Base-by-base conservation (phyloP, 306 rosid genomes). In the Prosopis cineraria region DNA sequence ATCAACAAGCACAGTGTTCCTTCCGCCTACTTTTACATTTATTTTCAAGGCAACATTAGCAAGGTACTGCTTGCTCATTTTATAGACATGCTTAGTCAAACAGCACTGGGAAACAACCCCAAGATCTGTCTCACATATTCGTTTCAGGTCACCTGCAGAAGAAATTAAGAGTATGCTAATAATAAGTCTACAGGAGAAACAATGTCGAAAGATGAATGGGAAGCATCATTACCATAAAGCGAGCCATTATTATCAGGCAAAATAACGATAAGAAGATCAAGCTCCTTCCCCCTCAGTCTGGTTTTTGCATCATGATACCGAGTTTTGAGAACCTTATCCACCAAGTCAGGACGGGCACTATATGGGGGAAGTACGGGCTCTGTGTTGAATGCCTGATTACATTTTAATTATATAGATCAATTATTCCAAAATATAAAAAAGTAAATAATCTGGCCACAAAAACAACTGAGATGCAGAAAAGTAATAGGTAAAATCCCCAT, bases 31-130 rank as follows among this genome's bases (percentile, higher is more conserved):
- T 88, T 94, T 94, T 4, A 94, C 98, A 59, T 94, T 94, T 19
- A 94, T 94, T 78, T 94, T 94, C 76, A 94, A 45, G 24, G 98
- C 91, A 58, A 94, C 97, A 10, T 94, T 94, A 30, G 98, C 98
- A 76, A 94, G 75, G 71, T 94, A 94, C 84, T 89, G 98, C 85
- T 94, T 94, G 55, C 85, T 88, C 87, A 92, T 94, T 77, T 68
- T 89, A 71, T 81, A 89, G 20, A 94, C 98, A 68, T 94, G 92
- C 80, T 88, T 94, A 1, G 97, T 90, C 88, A 94, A 76, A 77
- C 98, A 94, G 85, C 98, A 94, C 81, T 94, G 98, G 10, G 98
- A 90, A 53, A 94, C 93, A 52, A 94, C 81, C 50, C 98, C 98
- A 73, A 94, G 97, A 14, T 94, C 97, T 0, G 98, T 94, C 88